A percentile compares a stretch with the other conserved stretches of the same genome.
These are phyloP conservation scores for Calamus simplicifolius DNA, from an alignment of 176 grass and related monocot genomes.

Conservation along the genomic window DNA sequence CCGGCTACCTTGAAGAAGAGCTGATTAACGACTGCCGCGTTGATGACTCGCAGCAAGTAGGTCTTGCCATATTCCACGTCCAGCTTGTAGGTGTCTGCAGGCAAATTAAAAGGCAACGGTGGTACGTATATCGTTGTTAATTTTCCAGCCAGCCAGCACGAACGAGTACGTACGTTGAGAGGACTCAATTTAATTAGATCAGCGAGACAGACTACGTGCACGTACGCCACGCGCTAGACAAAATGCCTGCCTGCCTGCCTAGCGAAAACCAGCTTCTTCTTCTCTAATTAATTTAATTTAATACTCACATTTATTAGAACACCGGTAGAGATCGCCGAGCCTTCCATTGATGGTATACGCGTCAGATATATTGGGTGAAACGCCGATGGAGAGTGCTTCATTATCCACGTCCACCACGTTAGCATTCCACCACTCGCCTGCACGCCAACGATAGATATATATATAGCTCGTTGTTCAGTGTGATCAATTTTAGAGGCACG, in stretches of 20 bases:
- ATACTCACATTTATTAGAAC: constrained; percentile 29
- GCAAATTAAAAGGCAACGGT: too few species aligned
- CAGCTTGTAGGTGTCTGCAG: constrained; percentile 34
- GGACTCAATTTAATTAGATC: too few species aligned
- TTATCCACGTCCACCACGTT: constrained; percentile 28
- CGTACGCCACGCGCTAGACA: too few species aligned
- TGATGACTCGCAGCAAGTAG: constrained; percentile 64
- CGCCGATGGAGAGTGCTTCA: neutral
- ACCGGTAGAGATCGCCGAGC: constrained; percentile 42
- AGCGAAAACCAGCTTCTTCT: too few species aligned
- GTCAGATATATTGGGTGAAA: constrained; percentile 13
- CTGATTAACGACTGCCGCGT: constrained; percentile 59
- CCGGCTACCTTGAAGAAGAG: constrained; percentile 69
- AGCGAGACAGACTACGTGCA: too few species aligned
- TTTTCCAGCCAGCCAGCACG: too few species aligned
- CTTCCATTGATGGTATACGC: constrained; percentile 61
- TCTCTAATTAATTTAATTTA: too few species aligned
- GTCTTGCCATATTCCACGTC: constrained; percentile 32
- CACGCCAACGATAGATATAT: neutral
- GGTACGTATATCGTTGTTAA: too few species aligned
- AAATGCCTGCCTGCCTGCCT: too few species aligned
- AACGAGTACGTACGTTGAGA: too few species aligned
- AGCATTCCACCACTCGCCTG: constrained; percentile 75
- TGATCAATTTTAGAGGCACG: too few species aligned
- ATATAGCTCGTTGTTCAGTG: too few species aligned